phyloP scores from a whole-genome alignment of 257 asterid genomes.

The Misopates orontium region DNA sequence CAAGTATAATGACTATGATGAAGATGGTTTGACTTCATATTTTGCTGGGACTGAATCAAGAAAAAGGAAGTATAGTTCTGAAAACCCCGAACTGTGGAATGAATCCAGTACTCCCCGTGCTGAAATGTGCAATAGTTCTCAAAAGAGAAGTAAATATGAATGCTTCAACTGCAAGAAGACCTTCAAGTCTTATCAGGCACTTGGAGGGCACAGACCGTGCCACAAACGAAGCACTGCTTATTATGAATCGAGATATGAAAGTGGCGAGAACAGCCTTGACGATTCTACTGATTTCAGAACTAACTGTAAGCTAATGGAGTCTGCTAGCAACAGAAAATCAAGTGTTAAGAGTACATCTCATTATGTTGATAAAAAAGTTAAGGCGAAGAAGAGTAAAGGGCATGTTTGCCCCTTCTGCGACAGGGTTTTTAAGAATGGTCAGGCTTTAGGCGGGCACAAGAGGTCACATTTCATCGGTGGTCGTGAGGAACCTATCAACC shows the following conservation, averaged over 20 bases:
- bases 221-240: constrained; percentile 51
- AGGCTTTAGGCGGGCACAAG: constrained; percentile 95
- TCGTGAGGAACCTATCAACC: constrained; percentile 39
- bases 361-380: constrained; percentile 41
- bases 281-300: constrained; percentile 39
- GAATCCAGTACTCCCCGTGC: constrained; percentile 36
- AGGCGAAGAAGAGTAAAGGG: constrained; percentile 55
- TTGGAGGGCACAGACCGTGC: constrained; percentile 97
- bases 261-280: constrained; percentile 62
- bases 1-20: constrained; percentile 33
- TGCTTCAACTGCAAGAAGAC: constrained; percentile 84
- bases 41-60: constrained; percentile 38
- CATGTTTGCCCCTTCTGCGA: constrained; percentile 78
- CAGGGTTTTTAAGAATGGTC: constrained; percentile 88
- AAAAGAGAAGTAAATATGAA: constrained; percentile 68
- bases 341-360: constrained; percentile 40
- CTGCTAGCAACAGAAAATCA: constrained; percentile 38
- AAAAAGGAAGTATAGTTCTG: constrained; percentile 43
- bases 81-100: constrained; percentile 34
- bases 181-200: constrained; percentile 86
- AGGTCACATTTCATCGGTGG: constrained; percentile 77
- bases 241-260: constrained; percentile 51
- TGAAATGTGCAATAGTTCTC: constrained; percentile 30
- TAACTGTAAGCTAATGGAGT: constrained; percentile 36
- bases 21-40: constrained; percentile 24